Conservation (phyloP, 1,284 basidiomycete genomes). For the Cryptococcus jaspeensis region DNA sequence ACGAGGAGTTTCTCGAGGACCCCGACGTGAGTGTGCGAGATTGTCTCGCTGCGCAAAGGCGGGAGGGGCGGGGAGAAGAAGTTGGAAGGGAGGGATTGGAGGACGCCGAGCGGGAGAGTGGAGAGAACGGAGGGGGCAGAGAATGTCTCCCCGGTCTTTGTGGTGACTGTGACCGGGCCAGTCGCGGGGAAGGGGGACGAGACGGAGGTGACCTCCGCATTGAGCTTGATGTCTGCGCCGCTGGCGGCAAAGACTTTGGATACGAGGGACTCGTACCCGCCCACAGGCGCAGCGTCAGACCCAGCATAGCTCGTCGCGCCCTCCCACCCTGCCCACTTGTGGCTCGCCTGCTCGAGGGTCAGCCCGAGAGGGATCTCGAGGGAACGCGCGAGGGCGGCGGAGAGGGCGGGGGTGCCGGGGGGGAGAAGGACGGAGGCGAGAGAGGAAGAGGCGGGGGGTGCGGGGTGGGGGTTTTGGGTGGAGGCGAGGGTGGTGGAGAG, state of each 20-base stretch:
- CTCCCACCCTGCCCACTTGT: conserved; percentile 52
- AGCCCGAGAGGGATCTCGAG: conserved; percentile 55
- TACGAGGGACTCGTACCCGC: conserved; percentile 54
- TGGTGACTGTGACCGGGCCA: conserved; percentile 28
- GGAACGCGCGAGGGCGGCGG: conserved; percentile 49
- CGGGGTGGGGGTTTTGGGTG: conserved; percentile 36
- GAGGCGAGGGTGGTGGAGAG: conserved; percentile 39
- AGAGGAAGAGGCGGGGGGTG: conserved; percentile 21
- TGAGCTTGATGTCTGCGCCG: conserved; percentile 44
- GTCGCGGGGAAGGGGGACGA: conserved; percentile 10
- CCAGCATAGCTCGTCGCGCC: conserved; percentile 51
- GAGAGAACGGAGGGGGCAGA: conserved; percentile 43
- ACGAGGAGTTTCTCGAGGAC: conserved; percentile 55
- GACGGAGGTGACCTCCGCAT: conserved; percentile 31
- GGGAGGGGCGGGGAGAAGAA: conserved; percentile 49
- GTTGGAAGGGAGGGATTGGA: conserved; percentile 35
- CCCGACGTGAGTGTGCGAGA: conserved; percentile 50
- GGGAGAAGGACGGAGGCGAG: conserved; percentile 43
- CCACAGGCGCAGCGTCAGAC: conserved; percentile 55
- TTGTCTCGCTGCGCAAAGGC: conserved; percentile 28
- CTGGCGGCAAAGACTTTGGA: conserved; percentile 47
- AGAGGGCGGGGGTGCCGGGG: conserved; percentile 41
- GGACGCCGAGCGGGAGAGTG: conserved; percentile 53
- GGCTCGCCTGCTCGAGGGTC: conserved; percentile 49
- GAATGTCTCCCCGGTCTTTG: conserved; percentile 38